Evolutionary conservation across 2,329 filamentous ascomycete species (phyloP).

Genomic region (Ophiocordyceps sinensis): DNA sequence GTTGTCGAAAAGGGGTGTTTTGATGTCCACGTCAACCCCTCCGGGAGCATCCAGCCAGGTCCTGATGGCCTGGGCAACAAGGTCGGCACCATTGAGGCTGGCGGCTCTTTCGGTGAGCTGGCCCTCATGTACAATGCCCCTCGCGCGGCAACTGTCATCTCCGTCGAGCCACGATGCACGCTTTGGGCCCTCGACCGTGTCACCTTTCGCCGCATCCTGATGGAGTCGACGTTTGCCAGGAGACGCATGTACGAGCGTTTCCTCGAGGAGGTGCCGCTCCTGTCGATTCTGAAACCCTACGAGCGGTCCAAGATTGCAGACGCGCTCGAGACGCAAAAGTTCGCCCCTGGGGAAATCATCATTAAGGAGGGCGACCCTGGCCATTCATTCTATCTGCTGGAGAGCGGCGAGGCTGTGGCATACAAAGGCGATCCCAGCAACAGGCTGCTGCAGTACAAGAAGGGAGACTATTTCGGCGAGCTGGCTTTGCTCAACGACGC

Average conservation of each 20-base stretch:
- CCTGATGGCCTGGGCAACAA: constrained; percentile 69
- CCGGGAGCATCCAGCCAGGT: constrained; percentile 65
- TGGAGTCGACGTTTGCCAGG: constrained; percentile 94
- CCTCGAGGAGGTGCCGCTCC: constrained; percentile 80
- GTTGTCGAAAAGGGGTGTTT: constrained; percentile 85
- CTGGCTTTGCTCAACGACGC: constrained; percentile 86
- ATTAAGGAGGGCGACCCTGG: constrained; percentile 87
- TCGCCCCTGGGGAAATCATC: constrained; percentile 62
- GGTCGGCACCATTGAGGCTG: constrained; percentile 69
- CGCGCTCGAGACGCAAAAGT: constrained; percentile 84
- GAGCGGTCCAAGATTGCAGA: constrained; percentile 97
- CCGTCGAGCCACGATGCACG: constrained; percentile 60
- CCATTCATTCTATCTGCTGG: constrained; percentile 81
- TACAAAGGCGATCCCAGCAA: constrained; percentile 60
- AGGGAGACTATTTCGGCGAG: constrained; percentile 96
- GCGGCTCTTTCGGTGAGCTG: constrained; percentile 90
- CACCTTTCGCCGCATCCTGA: constrained; percentile 93
- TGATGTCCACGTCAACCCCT: constrained; percentile 76
- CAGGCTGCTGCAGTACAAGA: constrained; percentile 67
- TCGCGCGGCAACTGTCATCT: constrained; percentile 84
- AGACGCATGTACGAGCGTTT: constrained; percentile 96
- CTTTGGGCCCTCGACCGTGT: constrained; percentile 92
- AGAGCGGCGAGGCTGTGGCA: constrained; percentile 74
- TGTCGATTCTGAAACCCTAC: constrained; percentile 73
- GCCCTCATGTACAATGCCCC: constrained; percentile 98